A percentile compares a stretch with the other conserved stretches of the same genome.
These are phyloP conservation scores for Globisporangium alternatum DNA, from an alignment of 352 stramenopile genomes.

Conservation along the genomic window DNA sequence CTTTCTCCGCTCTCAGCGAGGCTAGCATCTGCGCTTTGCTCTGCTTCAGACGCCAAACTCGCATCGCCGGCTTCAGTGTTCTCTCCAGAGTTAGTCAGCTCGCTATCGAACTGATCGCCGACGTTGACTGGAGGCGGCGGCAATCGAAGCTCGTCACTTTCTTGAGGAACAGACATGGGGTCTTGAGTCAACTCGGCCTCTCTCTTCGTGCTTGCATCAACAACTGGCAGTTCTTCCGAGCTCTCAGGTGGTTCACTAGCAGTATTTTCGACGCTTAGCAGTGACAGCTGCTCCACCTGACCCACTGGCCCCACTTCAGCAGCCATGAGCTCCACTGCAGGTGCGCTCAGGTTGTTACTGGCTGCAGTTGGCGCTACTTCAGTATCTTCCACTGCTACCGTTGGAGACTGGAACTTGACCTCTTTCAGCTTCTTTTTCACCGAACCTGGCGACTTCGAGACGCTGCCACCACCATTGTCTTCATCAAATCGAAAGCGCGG, in stretches of 20 bases:
- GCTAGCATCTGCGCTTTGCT: background rate
- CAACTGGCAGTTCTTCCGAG: background rate
- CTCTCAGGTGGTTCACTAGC: background rate
- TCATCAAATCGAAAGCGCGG: conserved; percentile 56
- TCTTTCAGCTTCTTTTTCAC: conserved; percentile 15
- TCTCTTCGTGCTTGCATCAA: too few relatives aligned
- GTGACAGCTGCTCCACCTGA: background rate
- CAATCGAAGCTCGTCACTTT: background rate
- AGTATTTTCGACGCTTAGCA: background rate
- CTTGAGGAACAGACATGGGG: background rate
- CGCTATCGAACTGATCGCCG: background rate
- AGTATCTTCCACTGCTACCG: background rate
- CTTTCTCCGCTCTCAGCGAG: background rate
- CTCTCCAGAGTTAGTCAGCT: background rate
- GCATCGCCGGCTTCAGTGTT: background rate
- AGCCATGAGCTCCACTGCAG: background rate
- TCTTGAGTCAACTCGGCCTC: background rate
- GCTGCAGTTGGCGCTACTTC: background rate
- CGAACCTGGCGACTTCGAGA: background rate
- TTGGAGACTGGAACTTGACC: conserved; percentile 4
- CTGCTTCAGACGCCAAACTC: background rate
- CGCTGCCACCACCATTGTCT: background rate
- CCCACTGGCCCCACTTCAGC: background rate
- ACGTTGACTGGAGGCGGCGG: background rate
- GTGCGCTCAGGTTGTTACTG: conserved; percentile 1